These are phyloP conservation scores for Fraxinus sp. DNA, from an alignment of 305 asterid genomes.

Conservation along the genomic window DNA sequence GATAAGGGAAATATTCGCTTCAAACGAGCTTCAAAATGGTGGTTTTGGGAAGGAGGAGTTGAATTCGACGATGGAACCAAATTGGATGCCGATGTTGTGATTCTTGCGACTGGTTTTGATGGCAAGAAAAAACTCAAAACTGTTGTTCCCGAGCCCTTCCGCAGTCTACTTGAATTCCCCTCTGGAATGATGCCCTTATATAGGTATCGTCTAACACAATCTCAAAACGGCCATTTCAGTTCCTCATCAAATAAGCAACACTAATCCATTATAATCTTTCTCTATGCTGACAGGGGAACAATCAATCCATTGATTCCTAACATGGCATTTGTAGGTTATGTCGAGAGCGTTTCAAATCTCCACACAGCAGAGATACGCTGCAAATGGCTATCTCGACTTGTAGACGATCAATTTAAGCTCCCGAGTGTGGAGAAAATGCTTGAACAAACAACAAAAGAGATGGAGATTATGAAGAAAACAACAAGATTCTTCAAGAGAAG, in stretches of 20 bases:
- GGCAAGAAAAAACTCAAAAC: constrained; percentile 61
- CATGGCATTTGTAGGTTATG: constrained; percentile 75
- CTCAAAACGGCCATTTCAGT: neutral
- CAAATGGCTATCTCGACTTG: constrained; percentile 69
- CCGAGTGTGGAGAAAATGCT: constrained; percentile 67
- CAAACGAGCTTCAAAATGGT: constrained; percentile 60
- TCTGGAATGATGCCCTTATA: constrained; percentile 73
- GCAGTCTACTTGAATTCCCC: constrained; percentile 51
- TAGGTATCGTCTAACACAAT: constrained; percentile 36
- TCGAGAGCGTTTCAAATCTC: constrained; percentile 83
- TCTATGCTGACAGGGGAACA: constrained; percentile 56
- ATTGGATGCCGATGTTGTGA: constrained; percentile 76
- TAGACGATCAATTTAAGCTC: constrained; percentile 53
- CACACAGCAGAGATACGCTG: constrained; percentile 88
- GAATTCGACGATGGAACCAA: constrained; percentile 65
- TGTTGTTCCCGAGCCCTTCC: constrained; percentile 69
- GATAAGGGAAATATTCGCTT: constrained; percentile 66
- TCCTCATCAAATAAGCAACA: neutral
- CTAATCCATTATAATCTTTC: neutral
- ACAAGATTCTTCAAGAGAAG: constrained; percentile 80
- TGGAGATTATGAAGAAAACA: constrained; percentile 68
- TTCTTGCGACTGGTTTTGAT: constrained; percentile 81
- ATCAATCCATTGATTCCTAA: constrained; percentile 79
- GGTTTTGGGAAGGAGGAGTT: constrained; percentile 73
- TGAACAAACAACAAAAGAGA: constrained; percentile 51